A percentile compares a stretch with the other conserved stretches of the same genome.
These are phyloP conservation scores for Mycena kentingensis DNA, from an alignment of 768 basidiomycete genomes.

Conservation along the genomic window DNA sequence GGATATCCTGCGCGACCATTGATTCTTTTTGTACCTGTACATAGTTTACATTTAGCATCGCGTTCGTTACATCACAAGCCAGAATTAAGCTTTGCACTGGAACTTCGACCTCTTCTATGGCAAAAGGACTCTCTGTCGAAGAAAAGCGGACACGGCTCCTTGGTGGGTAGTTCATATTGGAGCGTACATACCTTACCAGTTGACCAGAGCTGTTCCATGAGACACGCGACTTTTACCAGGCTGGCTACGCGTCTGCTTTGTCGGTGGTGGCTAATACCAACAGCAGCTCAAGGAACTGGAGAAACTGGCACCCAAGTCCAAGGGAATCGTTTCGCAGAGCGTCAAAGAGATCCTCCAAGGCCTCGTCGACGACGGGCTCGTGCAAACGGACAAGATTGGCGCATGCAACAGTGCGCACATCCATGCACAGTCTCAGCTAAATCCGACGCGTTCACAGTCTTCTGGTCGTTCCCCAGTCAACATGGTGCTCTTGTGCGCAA, in stretches of 20 bases:
- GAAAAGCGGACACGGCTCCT: slow-evolving; percentile 88
- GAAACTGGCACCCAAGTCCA: slow-evolving; percentile 83
- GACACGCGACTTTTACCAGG: slow-evolving; percentile 87
- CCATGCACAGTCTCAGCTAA: slow-evolving; percentile 5
- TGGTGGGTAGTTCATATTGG: slow-evolving; percentile 8
- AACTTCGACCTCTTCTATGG: slow-evolving; percentile 38
- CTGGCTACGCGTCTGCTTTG: slow-evolving; percentile 15
- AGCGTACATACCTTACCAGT: not conserved
- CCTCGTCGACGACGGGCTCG: slow-evolving; percentile 83
- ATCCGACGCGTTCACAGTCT: slow-evolving; percentile 53
- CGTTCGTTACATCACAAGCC: not conserved
- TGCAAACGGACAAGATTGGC: slow-evolving; percentile 90
- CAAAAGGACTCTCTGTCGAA: slow-evolving; percentile 83
- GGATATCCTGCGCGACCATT: slow-evolving; percentile 54
- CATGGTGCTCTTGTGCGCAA: slow-evolving; percentile 70
- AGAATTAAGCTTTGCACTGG: not conserved
- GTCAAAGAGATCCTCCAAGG: slow-evolving; percentile 92
- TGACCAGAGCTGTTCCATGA: slow-evolving; percentile 85
- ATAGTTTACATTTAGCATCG: slow-evolving; percentile 2
- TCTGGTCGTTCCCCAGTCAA: slow-evolving; percentile 95
- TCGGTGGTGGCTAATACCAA: not conserved
- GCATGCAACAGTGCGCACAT: slow-evolving; percentile 82
- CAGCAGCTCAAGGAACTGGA: slow-evolving; percentile 87
- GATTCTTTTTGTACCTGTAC: slow-evolving; percentile 12
- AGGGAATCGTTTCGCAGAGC: slow-evolving; percentile 89